Conservation (phyloP, 345 rosid species). For the rapeseed (Brassica napus) region Da-Ae NC_063445.1:25213001-25213500, state of each 20-base stretch:
- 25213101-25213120: slow-evolving; percentile 26
- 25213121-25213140: slow-evolving; percentile 32
- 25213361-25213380: slow-evolving; percentile 3
- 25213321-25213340: slow-evolving; percentile 6
- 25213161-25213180: slow-evolving; percentile 29
- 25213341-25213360: slow-evolving; percentile 12
- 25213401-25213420: slow-evolving; percentile 3
- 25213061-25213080: slow-evolving; percentile 13
- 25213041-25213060: not conserved
- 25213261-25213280: not conserved
- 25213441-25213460: not conserved
- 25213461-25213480: not conserved
- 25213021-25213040: not conserved
- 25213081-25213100: slow-evolving; percentile 28
- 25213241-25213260: slow-evolving; percentile 38
- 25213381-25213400: not conserved
- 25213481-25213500: not conserved
- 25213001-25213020: not conserved
- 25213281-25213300: not conserved
- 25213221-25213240: slow-evolving; percentile 49
- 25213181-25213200: slow-evolving; percentile 37
- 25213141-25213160: slow-evolving; percentile 35
- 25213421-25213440: slow-evolving; percentile 11
- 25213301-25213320: slow-evolving; percentile 18
- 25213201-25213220: slow-evolving; percentile 46